These are phyloP conservation scores for Pichia sp. DNA, from an alignment of 1,139 yeast genomes.

Conservation along the genomic window DNA sequence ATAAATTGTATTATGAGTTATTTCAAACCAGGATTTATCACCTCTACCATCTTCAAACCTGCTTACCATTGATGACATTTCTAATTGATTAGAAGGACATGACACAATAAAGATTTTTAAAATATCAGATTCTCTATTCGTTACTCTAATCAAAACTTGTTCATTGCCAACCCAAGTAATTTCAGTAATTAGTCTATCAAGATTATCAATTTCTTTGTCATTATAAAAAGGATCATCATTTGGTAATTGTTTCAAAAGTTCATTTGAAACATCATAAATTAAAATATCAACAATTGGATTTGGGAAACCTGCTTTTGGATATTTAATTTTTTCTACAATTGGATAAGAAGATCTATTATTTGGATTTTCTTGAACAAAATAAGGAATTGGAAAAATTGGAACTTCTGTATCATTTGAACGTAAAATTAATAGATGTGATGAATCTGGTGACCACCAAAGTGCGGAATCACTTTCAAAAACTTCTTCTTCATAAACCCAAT, in stretches of 20 bases:
- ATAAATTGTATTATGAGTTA: conserved; percentile 62
- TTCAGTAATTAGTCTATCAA: conserved; percentile 30
- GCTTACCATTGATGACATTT: conserved; percentile 30
- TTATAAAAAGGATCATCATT: conserved; percentile 32
- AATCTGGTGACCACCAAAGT: conserved; percentile 56
- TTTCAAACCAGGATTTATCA: conserved; percentile 61
- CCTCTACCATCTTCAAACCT: conserved; percentile 35
- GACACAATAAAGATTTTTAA: conserved; percentile 38
- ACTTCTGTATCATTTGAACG: conserved; percentile 48
- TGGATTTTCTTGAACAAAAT: conserved; percentile 42
- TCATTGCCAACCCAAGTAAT: conserved; percentile 41
- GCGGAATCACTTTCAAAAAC: conserved; percentile 46
- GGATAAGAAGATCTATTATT: conserved; percentile 37
- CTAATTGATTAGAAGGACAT: conserved; percentile 22
- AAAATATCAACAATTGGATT: conserved; percentile 41
- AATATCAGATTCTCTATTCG: conserved; percentile 44
- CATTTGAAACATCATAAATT: conserved; percentile 29
- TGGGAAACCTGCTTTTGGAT: conserved; percentile 51
- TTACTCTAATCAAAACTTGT: conserved; percentile 37
- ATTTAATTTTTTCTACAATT: conserved; percentile 35
- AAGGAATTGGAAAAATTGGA: conserved; percentile 47
- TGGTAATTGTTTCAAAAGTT: conserved; percentile 33
- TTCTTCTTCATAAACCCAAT: conserved; percentile 62
- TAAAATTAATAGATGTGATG: conserved; percentile 42
- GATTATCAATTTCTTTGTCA: conserved; percentile 28